phyloP scores from a whole-genome alignment of 345 rosid species.

The Populus nigra region DNA sequence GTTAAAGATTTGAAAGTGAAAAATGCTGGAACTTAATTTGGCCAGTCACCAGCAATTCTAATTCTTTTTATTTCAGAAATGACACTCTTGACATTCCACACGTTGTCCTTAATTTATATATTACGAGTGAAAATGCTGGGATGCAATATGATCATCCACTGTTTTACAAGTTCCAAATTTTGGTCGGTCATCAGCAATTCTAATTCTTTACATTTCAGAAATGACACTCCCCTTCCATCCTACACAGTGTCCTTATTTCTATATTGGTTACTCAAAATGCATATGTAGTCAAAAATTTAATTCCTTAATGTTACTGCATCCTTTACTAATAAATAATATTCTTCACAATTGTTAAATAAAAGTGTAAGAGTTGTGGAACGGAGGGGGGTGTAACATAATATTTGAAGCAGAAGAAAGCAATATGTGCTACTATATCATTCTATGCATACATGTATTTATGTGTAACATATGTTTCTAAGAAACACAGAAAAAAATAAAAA shows the following conservation, averaged over 20 bases:
- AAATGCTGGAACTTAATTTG: constrained; percentile 6
- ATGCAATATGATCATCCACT: background rate
- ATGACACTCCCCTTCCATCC: background rate
- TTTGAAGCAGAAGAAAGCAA: background rate
- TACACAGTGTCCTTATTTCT: background rate
- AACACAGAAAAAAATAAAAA: too few species aligned
- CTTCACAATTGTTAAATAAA: background rate
- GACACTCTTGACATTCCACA: too few species aligned
- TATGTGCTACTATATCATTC: background rate
- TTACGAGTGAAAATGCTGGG: constrained; percentile 8
- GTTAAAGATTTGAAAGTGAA: constrained; percentile 3
- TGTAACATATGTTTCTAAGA: background rate
- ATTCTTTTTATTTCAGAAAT: background rate
- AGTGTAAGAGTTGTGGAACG: background rate
- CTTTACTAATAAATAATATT: too few species aligned
- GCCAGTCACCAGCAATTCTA: background rate
- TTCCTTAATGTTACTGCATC: background rate
- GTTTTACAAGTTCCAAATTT: background rate
- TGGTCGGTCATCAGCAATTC: background rate
- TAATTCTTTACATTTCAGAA: background rate
- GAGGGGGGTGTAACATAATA: background rate
- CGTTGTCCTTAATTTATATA: too few species aligned
- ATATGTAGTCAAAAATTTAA: background rate
- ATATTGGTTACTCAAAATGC: background rate
- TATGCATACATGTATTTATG: background rate